Conservation (phyloP, 2,329 filamentous ascomycete species). For the Neonectria magnoliae region DNA sequence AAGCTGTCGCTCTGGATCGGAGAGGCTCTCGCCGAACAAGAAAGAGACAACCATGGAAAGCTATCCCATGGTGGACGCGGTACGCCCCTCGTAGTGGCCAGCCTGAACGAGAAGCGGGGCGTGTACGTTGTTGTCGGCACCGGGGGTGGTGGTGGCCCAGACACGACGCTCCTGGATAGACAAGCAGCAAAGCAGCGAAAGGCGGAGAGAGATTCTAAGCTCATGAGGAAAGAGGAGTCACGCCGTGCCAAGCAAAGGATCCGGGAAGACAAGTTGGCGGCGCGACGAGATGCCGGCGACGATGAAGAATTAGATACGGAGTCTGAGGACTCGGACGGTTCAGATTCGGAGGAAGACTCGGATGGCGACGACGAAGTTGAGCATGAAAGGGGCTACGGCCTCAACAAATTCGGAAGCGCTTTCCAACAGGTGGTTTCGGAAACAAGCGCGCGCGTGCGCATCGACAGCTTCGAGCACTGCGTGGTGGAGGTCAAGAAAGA, state of each 20-base stretch:
- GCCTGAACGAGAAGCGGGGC: constrained; percentile 85
- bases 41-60: constrained; percentile 78
- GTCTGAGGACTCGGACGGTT: constrained; percentile 53
- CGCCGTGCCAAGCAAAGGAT: constrained; percentile 66
- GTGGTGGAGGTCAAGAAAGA: constrained; percentile 99
- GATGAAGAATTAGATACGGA: constrained; percentile 60
- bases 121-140: constrained; percentile 95
- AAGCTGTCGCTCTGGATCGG: constrained; percentile 95
- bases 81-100: constrained; percentile 89
- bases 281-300: constrained; percentile 58
- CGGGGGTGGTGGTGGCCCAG: constrained; percentile 83
- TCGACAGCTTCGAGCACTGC: constrained; percentile 97
- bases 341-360: constrained; percentile 57
- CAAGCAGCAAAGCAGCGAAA: constrained; percentile 72
- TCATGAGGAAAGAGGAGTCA: constrained; percentile 69
- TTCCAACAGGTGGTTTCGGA: constrained; percentile 96
- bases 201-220: constrained; percentile 71
- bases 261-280: constrained; percentile 69
- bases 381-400: constrained; percentile 73
- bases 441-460: constrained; percentile 87
- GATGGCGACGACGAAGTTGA: constrained; percentile 65
- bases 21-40: constrained; percentile 90
- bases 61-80: constrained; percentile 75
- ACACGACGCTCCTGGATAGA: constrained; percentile 74
- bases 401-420: constrained; percentile 92